phyloP scores from a whole-genome alignment of 371 early-diverging fungal species.

The Lichtheimia ramosa region DNA sequence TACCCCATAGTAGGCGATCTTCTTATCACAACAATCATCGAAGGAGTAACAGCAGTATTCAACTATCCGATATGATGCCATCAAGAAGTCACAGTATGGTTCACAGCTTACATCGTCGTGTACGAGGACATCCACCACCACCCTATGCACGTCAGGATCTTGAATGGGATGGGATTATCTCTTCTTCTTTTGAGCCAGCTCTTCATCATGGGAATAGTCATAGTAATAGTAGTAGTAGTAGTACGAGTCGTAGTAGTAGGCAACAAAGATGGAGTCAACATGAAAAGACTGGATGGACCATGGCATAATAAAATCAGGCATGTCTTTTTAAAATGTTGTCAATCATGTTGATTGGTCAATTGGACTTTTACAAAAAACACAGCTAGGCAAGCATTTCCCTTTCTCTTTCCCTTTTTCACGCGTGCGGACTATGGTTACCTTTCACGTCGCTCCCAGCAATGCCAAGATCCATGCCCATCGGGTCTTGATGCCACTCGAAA shows the following conservation, averaged over 20 bases:
- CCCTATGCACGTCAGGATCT: conserved; percentile 36
- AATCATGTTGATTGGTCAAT: no score
- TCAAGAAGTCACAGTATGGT: conserved; percentile 20
- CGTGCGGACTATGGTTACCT: no score
- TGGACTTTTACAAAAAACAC: no score
- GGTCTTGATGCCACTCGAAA: conserved; percentile 45
- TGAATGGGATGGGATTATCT: conserved; percentile 47
- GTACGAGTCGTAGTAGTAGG: no score
- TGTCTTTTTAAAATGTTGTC: no score
- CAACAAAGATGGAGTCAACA: conserved; percentile 15
- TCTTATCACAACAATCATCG: conserved; percentile 17
- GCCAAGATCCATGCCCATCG: conserved; percentile 7
- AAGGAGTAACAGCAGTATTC: conserved; percentile 36
- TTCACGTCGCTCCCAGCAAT: no score
- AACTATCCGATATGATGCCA: conserved; percentile 25
- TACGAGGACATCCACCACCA: conserved; percentile 30
- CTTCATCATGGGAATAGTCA: no score
- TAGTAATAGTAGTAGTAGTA: no score
- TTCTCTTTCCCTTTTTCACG: no score
- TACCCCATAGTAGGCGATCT: neutral
- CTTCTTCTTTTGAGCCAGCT: neutral
- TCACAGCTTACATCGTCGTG: conserved; percentile 35
- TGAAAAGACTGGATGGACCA: conserved; percentile 27
- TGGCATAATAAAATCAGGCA: conserved; percentile 10
- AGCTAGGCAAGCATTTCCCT: no score